phyloP scores from a whole-genome alignment of 352 stramenopile genomes.

The Phytophthora macrochlamydospora region DNA sequence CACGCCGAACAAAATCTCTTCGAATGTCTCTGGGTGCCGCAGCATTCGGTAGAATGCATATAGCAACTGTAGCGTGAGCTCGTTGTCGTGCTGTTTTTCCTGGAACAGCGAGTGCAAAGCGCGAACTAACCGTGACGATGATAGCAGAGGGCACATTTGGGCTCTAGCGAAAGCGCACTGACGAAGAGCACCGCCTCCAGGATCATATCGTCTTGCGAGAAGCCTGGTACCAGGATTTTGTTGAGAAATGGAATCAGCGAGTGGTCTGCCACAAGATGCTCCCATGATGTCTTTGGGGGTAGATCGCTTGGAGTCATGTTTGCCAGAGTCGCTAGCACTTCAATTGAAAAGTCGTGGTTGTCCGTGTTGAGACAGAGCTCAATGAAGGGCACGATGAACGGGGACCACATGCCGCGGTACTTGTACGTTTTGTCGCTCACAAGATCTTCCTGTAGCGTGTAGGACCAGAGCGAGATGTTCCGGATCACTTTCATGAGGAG shows the following conservation, averaged over 20 bases:
- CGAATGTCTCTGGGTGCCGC: constrained; percentile 74
- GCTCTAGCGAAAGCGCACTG: constrained; percentile 76
- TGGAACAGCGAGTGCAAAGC: constrained; percentile 85
- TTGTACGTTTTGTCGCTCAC: constrained; percentile 90
- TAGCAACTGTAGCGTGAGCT: constrained; percentile 83
- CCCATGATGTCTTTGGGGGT: constrained; percentile 88
- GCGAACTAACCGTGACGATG: constrained; percentile 71
- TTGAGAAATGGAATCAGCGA: constrained; percentile 88
- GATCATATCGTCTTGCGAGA: constrained; percentile 93
- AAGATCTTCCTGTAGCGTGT: constrained; percentile 88
- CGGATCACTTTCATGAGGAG: constrained; percentile 95
- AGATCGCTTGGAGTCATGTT: constrained; percentile 94
- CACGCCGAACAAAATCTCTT: constrained; percentile 78
- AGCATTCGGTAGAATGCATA: constrained; percentile 85
- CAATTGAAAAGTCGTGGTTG: constrained; percentile 93
- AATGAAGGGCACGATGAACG: constrained; percentile 89
- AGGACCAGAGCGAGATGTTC: constrained; percentile 93
- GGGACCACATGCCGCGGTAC: constrained; percentile 92
- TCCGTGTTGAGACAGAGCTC: constrained; percentile 86
- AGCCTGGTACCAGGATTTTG: constrained; percentile 92
- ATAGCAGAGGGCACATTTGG: constrained; percentile 82
- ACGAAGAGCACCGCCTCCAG: constrained; percentile 92
- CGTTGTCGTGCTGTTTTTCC: constrained; percentile 87
- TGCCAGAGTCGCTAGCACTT: constrained; percentile 92
- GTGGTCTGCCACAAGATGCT: constrained; percentile 88